Percentiles rank a stretch among this genome's conserved stretches.
These are phyloP conservation scores for Cyclotella atomus DNA, from an alignment of 108 stramenopile genomes.

Conservation along the genomic window DNA sequence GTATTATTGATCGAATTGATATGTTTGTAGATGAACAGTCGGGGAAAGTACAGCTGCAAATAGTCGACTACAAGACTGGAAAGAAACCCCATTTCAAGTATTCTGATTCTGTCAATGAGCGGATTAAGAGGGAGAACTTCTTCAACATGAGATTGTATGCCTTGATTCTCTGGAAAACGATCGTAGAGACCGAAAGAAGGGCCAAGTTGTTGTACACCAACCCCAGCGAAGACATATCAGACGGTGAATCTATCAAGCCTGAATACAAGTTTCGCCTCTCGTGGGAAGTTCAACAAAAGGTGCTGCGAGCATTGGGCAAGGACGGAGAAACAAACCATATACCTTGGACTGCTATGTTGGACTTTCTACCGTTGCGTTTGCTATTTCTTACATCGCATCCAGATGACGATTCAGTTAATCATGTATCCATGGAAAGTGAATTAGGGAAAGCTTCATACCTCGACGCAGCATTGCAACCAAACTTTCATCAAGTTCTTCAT, in stretches of 20 bases:
- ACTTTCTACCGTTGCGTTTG: slow-evolving; percentile 67
- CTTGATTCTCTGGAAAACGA: slow-evolving; percentile 71
- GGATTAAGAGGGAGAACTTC: slow-evolving; percentile 77
- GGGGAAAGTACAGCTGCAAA: slow-evolving; percentile 51
- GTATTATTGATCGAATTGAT: slow-evolving; percentile 90
- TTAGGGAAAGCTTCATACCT: slow-evolving; percentile 62
- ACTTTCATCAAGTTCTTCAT: slow-evolving; percentile 56
- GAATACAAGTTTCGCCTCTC: slow-evolving; percentile 37
- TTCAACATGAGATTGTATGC: slow-evolving; percentile 90
- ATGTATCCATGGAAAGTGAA: neutral
- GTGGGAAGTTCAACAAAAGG: slow-evolving; percentile 39
- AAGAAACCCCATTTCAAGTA: slow-evolving; percentile 90
- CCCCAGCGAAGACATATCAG: slow-evolving; percentile 2
- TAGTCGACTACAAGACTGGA: slow-evolving; percentile 91
- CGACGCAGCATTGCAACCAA: slow-evolving; percentile 66
- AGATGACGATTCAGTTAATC: slow-evolving; percentile 30
- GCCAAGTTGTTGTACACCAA: neutral
- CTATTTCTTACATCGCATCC: slow-evolving; percentile 70
- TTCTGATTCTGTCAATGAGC: slow-evolving; percentile 66
- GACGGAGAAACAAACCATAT: slow-evolving; percentile 4
- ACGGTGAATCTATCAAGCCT: neutral
- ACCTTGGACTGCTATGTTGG: slow-evolving; percentile 42
- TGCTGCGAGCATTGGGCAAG: slow-evolving; percentile 19
- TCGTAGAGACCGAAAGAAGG: slow-evolving; percentile 23
- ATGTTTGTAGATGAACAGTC: slow-evolving; percentile 43